These are phyloP conservation scores for Byssochlamys sp. DNA, from an alignment of 2,329 filamentous ascomycete species.

Conservation along the genomic window DNA sequence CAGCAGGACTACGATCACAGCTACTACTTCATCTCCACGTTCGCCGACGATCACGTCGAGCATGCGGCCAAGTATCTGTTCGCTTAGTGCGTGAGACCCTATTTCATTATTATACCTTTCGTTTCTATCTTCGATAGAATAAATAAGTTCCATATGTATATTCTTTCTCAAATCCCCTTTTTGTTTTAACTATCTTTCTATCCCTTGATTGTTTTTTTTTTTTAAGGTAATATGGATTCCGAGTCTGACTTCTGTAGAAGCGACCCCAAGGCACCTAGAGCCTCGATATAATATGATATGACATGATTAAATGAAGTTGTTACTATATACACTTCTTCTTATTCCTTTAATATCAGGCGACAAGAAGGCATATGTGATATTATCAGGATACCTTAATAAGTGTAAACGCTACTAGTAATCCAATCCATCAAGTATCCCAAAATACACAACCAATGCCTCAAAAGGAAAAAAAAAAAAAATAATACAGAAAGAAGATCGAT, in stretches of 20 bases:
- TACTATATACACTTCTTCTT: no score
- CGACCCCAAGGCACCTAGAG: slow-evolving; percentile 11
- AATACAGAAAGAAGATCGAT: neutral
- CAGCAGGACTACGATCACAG: slow-evolving; percentile 92
- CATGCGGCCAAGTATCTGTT: slow-evolving; percentile 80
- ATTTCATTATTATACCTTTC: no score
- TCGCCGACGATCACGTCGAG: slow-evolving; percentile 80
- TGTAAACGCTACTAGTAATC: no score
- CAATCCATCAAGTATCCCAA: no score
- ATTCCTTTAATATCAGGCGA: neutral
- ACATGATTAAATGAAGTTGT: no score
- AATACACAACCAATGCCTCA: no score
- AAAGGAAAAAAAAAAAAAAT: no score
- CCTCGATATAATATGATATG: slow-evolving; percentile 7
- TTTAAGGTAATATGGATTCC: no score
- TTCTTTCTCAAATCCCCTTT: neutral
- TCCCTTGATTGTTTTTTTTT: slow-evolving; percentile 1
- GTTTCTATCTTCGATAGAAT: no score
- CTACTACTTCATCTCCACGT: slow-evolving; percentile 91
- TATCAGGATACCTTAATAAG: no score
- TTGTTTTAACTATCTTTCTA: neutral
- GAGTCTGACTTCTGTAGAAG: slow-evolving; percentile 15
- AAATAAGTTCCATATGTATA: no score
- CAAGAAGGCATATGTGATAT: no score
- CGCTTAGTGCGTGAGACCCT: slow-evolving; percentile 40